Percentiles rank a stretch among this genome's conserved stretches.
These are phyloP conservation scores for Microdochium trichocladiopsis DNA, from an alignment of 2,329 filamentous ascomycete genomes.

Conservation along the genomic window DNA sequence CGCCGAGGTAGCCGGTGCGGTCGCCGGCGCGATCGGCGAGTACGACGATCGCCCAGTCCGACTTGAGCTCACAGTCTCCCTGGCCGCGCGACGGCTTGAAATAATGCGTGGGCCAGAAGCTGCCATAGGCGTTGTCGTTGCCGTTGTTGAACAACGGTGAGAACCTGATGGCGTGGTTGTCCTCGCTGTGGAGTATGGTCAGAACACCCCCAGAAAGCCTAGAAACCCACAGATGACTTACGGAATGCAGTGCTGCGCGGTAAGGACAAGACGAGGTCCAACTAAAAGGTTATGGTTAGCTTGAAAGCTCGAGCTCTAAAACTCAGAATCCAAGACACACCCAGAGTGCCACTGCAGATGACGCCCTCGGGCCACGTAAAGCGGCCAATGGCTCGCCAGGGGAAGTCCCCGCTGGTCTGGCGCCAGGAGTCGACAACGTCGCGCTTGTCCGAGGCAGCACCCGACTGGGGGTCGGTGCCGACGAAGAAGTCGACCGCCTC, in stretches of 20 bases:
- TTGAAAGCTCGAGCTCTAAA: not conserved
- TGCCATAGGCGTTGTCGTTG: not conserved
- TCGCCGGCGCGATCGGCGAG: not conserved
- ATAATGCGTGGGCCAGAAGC: not conserved
- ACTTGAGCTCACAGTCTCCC: not conserved
- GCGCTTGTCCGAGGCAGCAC: not conserved
- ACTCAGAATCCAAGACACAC: not conserved
- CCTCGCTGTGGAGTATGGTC: no score
- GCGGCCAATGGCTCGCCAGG: not conserved
- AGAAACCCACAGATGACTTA: not conserved
- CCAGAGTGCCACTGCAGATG: not conserved
- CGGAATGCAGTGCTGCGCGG: not conserved
- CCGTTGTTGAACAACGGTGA: not conserved
- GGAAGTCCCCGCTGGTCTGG: not conserved
- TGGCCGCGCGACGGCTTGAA: not conserved
- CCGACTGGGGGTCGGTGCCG: not conserved
- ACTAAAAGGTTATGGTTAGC: not conserved
- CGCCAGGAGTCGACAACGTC: not conserved
- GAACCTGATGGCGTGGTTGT: not conserved
- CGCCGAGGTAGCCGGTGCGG: not conserved
- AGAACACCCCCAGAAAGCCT: no score
- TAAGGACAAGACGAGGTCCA: not conserved
- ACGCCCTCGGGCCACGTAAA: not conserved
- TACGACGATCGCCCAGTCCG: not conserved
- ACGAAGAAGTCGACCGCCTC: not conserved